These are phyloP conservation scores for Parasarocladium wereldwijsianum DNA, from an alignment of 2,329 filamentous ascomycete species.

Conservation along the genomic window DNA sequence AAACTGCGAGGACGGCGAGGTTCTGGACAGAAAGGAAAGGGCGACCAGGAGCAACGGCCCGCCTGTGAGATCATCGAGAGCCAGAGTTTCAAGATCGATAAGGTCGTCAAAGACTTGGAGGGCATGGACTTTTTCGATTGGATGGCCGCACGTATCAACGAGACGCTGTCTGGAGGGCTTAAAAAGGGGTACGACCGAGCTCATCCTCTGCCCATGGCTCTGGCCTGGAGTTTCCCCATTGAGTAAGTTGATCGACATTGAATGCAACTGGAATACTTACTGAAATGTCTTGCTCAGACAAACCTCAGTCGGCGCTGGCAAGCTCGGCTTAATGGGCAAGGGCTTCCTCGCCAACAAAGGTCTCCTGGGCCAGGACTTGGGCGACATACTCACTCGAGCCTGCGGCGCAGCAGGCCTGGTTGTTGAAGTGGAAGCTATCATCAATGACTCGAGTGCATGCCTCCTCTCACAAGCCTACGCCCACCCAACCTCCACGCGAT, in stretches of 20 bases:
- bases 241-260: slow-evolving; percentile 31
- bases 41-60: no score
- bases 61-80: slow-evolving; percentile 41
- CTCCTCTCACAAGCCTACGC: slow-evolving; percentile 49
- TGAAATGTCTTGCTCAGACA: slow-evolving; percentile 32
- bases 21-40: slow-evolving; percentile 23
- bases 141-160: slow-evolving; percentile 47
- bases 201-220: slow-evolving; percentile 38
- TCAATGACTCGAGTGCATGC: slow-evolving; percentile 55
- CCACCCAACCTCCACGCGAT: slow-evolving; percentile 37
- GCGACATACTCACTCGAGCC: slow-evolving; percentile 39
- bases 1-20: slow-evolving; percentile 34
- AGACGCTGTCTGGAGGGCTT: slow-evolving; percentile 33
- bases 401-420: slow-evolving; percentile 35
- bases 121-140: slow-evolving; percentile 52
- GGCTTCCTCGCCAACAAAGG: slow-evolving; percentile 45
- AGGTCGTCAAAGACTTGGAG: slow-evolving; percentile 37
- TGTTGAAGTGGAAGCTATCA: slow-evolving; percentile 43
- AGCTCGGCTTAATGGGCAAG: slow-evolving; percentile 50
- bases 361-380: slow-evolving; percentile 43
- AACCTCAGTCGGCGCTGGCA: slow-evolving; percentile 45
- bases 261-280: slow-evolving; percentile 5
- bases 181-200: slow-evolving; percentile 20
- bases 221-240: slow-evolving; percentile 58
- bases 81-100: slow-evolving; percentile 40